Evolutionary conservation across 2,329 filamentous ascomycete species (phyloP), one percentile per base, ranked within the genome.

Genomic region (Fusarium proliferatum): DNA sequence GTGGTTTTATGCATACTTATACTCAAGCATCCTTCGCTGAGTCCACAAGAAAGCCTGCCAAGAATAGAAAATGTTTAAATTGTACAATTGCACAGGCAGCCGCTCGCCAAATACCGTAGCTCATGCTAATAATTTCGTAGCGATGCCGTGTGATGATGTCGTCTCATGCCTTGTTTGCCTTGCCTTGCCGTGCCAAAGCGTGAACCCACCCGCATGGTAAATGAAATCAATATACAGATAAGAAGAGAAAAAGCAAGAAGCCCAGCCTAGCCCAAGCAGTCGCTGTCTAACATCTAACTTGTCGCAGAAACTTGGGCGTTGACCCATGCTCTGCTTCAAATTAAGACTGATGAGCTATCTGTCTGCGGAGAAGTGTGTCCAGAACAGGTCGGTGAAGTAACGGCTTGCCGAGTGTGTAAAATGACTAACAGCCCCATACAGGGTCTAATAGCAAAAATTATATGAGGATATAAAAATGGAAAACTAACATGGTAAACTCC

Each of bases 1-100:
- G 55, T 67, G 65, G 42, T 26, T 65, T 72, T 67, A 61, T 74
- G 71, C 71, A 74, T 71, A 61, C 43, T 59, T 77, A 28, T 64
- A 45, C 41, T 65, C 42, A 49, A 61, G 63, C 55, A 46, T 68
- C 60, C 53, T 41, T 65, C 65, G 59, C 63, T 36, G 17, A 34
- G 42, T 64, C 51, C 67, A 43, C 30, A 28, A 45, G n/a, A 63
- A 41, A n/a, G 19, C 30, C 43, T 49, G n/a, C 52, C n/a, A 41
- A 53, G 41, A 42, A 58, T 33, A 51, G 26, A 33, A 51, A 67
- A 51, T 33, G 33, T 34, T 13, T 10, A 19, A 64, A 65, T 68
- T 62, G 62, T 71, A 74, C 72, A 76, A 38, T 53, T 56, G 63
- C 61, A 64, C 60, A 67, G 56, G 39, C 67, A 70, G 55, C 71